Evolutionary conservation across 2,329 filamentous ascomycete species (phyloP).

Genomic region (Huntiella abstrusa): DNA sequence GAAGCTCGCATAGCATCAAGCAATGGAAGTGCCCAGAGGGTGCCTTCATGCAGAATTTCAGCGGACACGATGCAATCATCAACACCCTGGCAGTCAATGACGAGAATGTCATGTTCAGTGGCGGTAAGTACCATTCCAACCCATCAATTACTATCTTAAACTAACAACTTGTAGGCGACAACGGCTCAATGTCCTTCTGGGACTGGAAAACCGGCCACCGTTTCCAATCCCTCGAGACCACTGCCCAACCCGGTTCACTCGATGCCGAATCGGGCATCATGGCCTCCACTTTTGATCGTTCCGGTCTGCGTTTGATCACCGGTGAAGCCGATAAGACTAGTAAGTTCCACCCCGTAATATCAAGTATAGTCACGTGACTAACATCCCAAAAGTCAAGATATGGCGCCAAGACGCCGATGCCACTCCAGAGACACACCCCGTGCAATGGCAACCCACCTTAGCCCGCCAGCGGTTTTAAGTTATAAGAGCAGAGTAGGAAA

Average conservation of each 20-base stretch:
- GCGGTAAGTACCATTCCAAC: conserved; percentile 28
- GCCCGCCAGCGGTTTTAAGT: conserved; percentile 8
- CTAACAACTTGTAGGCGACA: conserved; percentile 39
- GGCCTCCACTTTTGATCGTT: conserved; percentile 80
- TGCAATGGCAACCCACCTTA: conserved; percentile 70
- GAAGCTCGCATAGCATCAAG: conserved; percentile 85
- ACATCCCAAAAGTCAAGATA: conserved; percentile 48
- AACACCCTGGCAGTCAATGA: conserved; percentile 88
- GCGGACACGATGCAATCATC: conserved; percentile 90
- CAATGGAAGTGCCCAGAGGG: conserved; percentile 99
- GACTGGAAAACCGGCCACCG: conserved; percentile 95
- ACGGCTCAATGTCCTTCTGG: conserved; percentile 94
- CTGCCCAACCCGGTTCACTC: conserved; percentile 80
- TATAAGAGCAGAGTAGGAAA: too few species aligned
- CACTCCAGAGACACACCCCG: conserved; percentile 74
- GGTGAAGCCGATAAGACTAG: conserved; percentile 95
- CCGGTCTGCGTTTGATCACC: conserved; percentile 73
- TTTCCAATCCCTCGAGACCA: conserved; percentile 78
- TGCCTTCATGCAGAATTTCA: conserved; percentile 98
- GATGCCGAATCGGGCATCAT: conserved; percentile 92
- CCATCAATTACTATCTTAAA: background rate
- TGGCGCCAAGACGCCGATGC: conserved; percentile 90
- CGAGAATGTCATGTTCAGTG: conserved; percentile 87
- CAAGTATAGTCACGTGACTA: background rate
- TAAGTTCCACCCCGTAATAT: conserved; percentile 19